Evolutionary conservation across 805 yeast genomes (phyloP).

Genomic region (Allodekkera sacchari): DNA sequence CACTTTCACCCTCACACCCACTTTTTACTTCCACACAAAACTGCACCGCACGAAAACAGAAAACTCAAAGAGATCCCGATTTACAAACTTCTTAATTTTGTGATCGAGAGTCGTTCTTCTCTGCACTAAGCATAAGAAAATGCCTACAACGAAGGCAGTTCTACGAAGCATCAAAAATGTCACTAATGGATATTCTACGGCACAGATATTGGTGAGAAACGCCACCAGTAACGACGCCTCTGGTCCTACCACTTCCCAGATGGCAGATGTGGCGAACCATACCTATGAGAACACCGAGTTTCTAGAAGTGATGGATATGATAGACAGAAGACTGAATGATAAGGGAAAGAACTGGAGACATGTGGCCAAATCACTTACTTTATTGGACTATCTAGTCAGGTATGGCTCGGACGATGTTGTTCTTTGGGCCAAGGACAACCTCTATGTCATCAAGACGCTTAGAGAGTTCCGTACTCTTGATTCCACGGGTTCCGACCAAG

Average conservation of each 20-base stretch:
- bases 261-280: conserved; percentile 75
- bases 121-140: background rate
- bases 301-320: conserved; percentile 87
- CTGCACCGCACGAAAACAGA: background rate
- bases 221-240: conserved; percentile 84
- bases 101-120: background rate
- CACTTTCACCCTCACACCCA: background rate
- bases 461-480: conserved; percentile 83
- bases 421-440: conserved; percentile 82
- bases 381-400: conserved; percentile 81
- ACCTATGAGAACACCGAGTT: conserved; percentile 69
- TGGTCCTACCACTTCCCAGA: conserved; percentile 73
- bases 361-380: conserved; percentile 82
- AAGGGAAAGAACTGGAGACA: conserved; percentile 98
- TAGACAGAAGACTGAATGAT: conserved; percentile 86
- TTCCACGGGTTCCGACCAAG: conserved; percentile 75
- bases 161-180: conserved; percentile 83
- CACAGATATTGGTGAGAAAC: conserved; percentile 83
- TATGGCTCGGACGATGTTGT: conserved; percentile 85
- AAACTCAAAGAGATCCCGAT: background rate
- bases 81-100: background rate
- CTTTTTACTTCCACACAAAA: background rate
- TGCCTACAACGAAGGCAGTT: conserved; percentile 25
- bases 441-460: conserved; percentile 80
- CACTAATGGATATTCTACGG: conserved; percentile 78